These are phyloP conservation scores for Penicillium freii DNA, from an alignment of 2,329 filamentous ascomycete genomes.

Conservation along the genomic window DNA sequence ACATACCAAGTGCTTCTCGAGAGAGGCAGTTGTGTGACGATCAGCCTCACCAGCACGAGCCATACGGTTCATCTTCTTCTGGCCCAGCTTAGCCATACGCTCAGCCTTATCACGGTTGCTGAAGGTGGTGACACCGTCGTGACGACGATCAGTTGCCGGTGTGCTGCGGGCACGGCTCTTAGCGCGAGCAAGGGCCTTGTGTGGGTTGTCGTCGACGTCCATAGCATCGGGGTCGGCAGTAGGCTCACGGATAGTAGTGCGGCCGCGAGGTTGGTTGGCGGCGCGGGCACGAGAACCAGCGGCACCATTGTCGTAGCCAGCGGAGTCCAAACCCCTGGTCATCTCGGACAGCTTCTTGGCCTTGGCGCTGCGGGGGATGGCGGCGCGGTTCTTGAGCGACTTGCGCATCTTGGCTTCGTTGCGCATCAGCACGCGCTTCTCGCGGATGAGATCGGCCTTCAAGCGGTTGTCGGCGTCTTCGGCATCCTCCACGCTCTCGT, in stretches of 20 bases:
- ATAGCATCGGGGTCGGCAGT: constrained; percentile 69
- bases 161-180: constrained; percentile 67
- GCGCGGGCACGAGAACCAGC: constrained; percentile 69
- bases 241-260: constrained; percentile 63
- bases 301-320: constrained; percentile 79
- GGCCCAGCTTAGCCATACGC: constrained; percentile 79
- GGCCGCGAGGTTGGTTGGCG: constrained; percentile 57
- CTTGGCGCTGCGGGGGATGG: constrained; percentile 80
- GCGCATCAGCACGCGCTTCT: constrained; percentile 87
- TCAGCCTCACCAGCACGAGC: constrained; percentile 95
- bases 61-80: constrained; percentile 99
- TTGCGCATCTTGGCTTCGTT: constrained; percentile 96
- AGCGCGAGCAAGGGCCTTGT: constrained; percentile 60
- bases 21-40: constrained; percentile 75
- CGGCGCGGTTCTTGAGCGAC: constrained; percentile 92
- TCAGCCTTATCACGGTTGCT: constrained; percentile 73
- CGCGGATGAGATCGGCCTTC: constrained; percentile 92
- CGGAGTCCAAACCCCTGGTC: constrained; percentile 77
- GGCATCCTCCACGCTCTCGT: constrained; percentile 77
- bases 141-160: constrained; percentile 48
- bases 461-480: constrained; percentile 83
- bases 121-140: constrained; percentile 62
- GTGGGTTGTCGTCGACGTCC: constrained; percentile 51
- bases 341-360: constrained; percentile 83
- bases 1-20: constrained; percentile 89